These are phyloP conservation scores for Rhodotorula mucilaginosa DNA, from an alignment of 1,284 basidiomycete genomes.

Conservation along the genomic window DNA sequence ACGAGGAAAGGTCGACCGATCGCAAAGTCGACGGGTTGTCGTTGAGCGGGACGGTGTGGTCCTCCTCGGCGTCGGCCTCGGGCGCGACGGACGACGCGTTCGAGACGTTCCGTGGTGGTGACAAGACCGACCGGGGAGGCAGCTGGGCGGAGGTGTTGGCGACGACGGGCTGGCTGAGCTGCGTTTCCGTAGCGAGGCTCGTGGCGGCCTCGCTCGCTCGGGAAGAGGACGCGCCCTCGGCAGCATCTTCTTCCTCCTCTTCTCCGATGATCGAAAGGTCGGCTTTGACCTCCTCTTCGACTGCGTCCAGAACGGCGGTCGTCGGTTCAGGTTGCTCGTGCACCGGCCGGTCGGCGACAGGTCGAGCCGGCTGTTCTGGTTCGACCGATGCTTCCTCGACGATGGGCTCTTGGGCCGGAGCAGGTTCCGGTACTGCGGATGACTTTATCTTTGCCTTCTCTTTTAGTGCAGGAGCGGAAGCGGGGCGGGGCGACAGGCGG, in stretches of 20 bases:
- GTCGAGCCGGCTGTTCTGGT: constrained; percentile 3
- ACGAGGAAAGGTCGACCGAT: constrained; percentile 16
- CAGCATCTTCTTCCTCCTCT: constrained; percentile 33
- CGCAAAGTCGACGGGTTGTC: constrained; percentile 35
- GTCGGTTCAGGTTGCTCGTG: too few species aligned
- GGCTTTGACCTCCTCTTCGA: constrained; percentile 16
- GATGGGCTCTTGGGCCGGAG: constrained; percentile 4
- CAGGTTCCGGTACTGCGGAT: not conserved
- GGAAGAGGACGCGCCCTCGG: not conserved
- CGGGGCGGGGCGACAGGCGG: constrained; percentile 8
- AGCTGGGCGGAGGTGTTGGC: not conserved
- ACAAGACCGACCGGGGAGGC: constrained; percentile 3
- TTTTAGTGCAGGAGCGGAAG: not conserved
- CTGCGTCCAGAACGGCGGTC: not conserved
- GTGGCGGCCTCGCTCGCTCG: constrained; percentile 1
- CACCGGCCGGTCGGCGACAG: not conserved
- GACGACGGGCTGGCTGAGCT: not conserved
- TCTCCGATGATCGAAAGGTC: constrained; percentile 39
- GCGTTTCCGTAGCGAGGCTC: constrained; percentile 20
- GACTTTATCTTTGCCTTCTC: not conserved
- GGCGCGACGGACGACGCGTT: constrained; percentile 41
- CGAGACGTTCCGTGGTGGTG: constrained; percentile 19
- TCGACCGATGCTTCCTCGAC: constrained; percentile 18
- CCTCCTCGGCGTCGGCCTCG: constrained; percentile 39
- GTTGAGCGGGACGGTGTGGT: constrained; percentile 34